phyloP scores from a whole-genome alignment of 2,329 filamentous ascomycete species.

The Fusarium sp. region DNA sequence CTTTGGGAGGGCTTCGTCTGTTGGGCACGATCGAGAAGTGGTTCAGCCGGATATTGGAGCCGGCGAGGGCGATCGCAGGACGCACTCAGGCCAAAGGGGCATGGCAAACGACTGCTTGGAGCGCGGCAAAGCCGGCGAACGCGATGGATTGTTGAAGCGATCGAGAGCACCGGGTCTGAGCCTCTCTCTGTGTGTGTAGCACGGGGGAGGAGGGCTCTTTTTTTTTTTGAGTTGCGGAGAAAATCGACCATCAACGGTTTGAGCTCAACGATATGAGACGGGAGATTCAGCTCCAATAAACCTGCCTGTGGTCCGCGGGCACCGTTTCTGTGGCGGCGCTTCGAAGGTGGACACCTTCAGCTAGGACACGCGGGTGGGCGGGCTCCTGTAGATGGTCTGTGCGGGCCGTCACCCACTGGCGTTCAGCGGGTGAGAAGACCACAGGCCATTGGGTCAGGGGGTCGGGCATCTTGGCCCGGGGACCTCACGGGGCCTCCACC shows the following conservation, averaged over 20 bases:
- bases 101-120: constrained; percentile 36
- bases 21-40: constrained; percentile 17
- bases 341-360: background rate
- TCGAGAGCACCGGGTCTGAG: background rate
- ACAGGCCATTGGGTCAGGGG: constrained; percentile 4
- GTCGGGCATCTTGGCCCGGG: background rate
- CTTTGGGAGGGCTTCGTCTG: constrained; percentile 14
- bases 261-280: constrained; percentile 9
- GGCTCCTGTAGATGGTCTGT: constrained; percentile 22
- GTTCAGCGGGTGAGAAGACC: constrained; percentile 25
- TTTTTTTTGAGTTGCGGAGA: constrained; percentile 2
- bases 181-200: background rate
- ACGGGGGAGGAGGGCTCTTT: background rate
- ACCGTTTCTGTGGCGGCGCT: constrained; percentile 22
- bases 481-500: background rate
- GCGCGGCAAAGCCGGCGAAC: constrained; percentile 35
- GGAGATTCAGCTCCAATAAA: constrained; percentile 20
- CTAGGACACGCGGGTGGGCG: background rate
- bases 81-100: constrained; percentile 35
- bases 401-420: constrained; percentile 30
- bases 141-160: constrained; percentile 12
- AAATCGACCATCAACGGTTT: background rate
- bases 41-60: constrained; percentile 35
- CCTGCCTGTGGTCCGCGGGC: background rate
- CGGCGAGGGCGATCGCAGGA: constrained; percentile 38